Evolutionary conservation across 1,284 basidiomycete species (phyloP), one percentile per base, ranked within the genome.

Genomic region (Ceratobasidium sp.): DNA sequence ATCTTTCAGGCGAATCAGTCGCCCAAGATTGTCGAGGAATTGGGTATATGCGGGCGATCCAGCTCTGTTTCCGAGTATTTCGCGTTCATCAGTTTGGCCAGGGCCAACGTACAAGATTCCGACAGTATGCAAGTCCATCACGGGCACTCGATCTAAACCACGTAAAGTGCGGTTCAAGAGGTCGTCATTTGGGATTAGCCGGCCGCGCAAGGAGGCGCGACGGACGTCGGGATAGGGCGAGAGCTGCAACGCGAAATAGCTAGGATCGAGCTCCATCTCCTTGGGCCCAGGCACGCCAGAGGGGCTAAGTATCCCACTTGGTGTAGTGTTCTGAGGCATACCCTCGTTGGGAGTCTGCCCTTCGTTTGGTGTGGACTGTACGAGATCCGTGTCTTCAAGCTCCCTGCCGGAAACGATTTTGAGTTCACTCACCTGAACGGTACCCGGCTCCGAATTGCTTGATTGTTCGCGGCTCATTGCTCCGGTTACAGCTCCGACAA

Each of bases 41-140:
- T 94, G 92, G 10, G 94, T 94, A 84, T 99, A 99, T 3, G 96
- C 94, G 0, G 96, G 95, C 0, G 98, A 99, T 7, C 98, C 98
- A 82, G 97, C 93, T 0, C 91, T 90, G 83, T 99, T 99, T 79
- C 89, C 89, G 28, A 99, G 89, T 77, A 99, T 99, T 78, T 98
- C 96, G 10, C 86, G 85, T 83, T 99, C 97, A 33, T 90, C 87
- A 15, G 88, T 92, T 84, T 99, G 98, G 0, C 95, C 95, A 1
- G 96, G 95, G 0, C 94, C 97, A 59, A 97, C 97, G 83, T 99
- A 99, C 85, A 99, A 88, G 54, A 99, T 94, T 2, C 96, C 98
- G 56, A 99, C 94, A 85, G 98, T 97, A 86, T 98, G 95, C 0
- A 96, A 97, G 84, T 99, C 98, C 80, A 99, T 98, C 79, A 99